Conservation (phyloP, 768 basidiomycete species). For the Artomyces pyxidatus region DNA sequence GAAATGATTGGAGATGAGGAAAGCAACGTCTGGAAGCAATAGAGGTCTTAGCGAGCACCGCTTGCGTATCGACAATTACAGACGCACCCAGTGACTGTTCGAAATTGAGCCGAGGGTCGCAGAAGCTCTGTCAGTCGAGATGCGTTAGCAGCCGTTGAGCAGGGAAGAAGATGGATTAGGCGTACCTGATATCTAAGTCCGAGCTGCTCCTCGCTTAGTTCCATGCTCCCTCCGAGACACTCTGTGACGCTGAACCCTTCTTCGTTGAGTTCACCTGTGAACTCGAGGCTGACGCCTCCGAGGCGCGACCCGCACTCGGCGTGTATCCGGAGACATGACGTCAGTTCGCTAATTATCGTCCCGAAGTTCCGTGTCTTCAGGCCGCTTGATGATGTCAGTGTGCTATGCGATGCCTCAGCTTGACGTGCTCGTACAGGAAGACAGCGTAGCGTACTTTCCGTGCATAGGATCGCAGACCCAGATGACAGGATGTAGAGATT, state of each 20-base stretch:
- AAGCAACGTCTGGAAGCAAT: constrained; percentile 60
- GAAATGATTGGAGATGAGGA: constrained; percentile 75
- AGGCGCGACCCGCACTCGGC: constrained; percentile 62
- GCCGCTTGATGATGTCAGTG: constrained; percentile 68
- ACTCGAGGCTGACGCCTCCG: constrained; percentile 80
- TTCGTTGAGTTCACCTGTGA: constrained; percentile 86
- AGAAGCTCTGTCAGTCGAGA: constrained; percentile 53
- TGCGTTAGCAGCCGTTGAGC: background rate
- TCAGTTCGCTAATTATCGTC: constrained; percentile 83
- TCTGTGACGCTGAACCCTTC: constrained; percentile 67
- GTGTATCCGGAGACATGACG: constrained; percentile 77
- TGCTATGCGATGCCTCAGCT: constrained; percentile 37
- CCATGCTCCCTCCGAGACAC: constrained; percentile 95
- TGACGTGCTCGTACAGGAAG: background rate
- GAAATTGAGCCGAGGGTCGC: constrained; percentile 90
- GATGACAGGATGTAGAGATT: constrained; percentile 76
- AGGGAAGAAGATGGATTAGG: background rate
- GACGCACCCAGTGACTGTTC: constrained; percentile 85
- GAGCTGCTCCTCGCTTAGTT: constrained; percentile 80
- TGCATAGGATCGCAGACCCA: constrained; percentile 99
- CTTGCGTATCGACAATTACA: background rate
- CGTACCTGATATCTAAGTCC: constrained; percentile 82
- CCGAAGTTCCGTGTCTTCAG: constrained; percentile 89
- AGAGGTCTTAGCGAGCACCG: background rate
- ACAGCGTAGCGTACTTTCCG: constrained; percentile 71